Percentiles rank a stretch among this genome's conserved stretches.
phyloP scores from a whole-genome alignment of 2,329 filamentous ascomycete genomes.

The Paracoccidioides brasiliensis region DNA sequence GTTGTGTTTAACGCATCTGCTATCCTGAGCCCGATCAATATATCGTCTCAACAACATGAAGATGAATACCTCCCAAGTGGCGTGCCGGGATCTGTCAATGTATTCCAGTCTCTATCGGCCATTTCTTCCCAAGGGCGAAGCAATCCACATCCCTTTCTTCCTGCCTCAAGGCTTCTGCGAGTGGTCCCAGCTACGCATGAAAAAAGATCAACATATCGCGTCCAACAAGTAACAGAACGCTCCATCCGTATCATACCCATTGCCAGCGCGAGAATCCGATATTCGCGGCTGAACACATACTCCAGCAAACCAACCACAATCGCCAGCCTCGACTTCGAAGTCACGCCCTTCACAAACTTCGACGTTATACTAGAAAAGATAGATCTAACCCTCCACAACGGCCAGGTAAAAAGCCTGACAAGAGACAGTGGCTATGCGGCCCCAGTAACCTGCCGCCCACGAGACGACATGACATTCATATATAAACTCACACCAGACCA shows the following conservation, averaged over 20 bases:
- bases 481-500: conserved; percentile 38
- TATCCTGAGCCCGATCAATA: conserved; percentile 33
- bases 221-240: conserved; percentile 40
- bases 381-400: conserved; percentile 35
- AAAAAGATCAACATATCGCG: conserved; percentile 39
- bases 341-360: conserved; percentile 39
- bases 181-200: conserved; percentile 40
- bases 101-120: conserved; percentile 42
- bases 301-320: conserved; percentile 36
- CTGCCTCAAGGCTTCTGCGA: conserved; percentile 44
- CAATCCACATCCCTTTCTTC: conserved; percentile 38
- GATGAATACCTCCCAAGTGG: conserved; percentile 42
- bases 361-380: conserved; percentile 38
- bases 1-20: conserved; percentile 42
- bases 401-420: conserved; percentile 33
- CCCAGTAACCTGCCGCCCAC: conserved; percentile 35
- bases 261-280: conserved; percentile 43
- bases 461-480: conserved; percentile 45
- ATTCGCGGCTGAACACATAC: conserved; percentile 35
- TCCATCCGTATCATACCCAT: conserved; percentile 44
- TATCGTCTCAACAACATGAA: conserved; percentile 25
- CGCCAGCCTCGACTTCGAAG: conserved; percentile 43
- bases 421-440: conserved; percentile 22
- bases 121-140: conserved; percentile 33
- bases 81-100: conserved; percentile 44